phyloP scores from a whole-genome alignment of 306 rosid genomes.

The Cucumis melo region DNA sequence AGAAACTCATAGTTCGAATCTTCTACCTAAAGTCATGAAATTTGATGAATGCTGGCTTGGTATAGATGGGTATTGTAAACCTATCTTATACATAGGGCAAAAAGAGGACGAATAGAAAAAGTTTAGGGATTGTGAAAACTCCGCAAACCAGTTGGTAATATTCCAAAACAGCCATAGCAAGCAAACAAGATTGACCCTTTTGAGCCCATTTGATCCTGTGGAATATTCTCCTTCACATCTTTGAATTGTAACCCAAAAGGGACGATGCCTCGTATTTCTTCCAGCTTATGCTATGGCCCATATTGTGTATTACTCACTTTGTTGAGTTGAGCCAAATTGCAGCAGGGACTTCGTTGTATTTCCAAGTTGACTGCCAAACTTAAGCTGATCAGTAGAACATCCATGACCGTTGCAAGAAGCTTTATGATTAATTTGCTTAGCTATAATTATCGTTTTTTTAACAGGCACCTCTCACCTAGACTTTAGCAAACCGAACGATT shows the following conservation, averaged over 20 bases:
- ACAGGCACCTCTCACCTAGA: conserved; percentile 12
- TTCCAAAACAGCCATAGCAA: neutral
- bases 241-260: neutral
- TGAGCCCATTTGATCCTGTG: neutral
- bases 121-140: neutral
- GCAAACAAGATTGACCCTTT: neutral
- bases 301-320: neutral
- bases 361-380: neutral
- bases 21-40: neutral
- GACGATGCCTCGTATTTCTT: neutral
- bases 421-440: neutral
- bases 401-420: neutral
- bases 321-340: neutral
- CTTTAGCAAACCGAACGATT: conserved; percentile 52
- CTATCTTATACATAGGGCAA: neutral
- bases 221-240: neutral
- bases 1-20: too few relatives aligned
- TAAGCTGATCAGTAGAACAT: neutral
- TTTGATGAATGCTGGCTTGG: neutral
- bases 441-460: neutral
- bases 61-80: neutral
- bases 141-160: neutral
- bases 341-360: neutral
- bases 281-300: neutral
- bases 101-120: neutral